phyloP scores from a whole-genome alignment of 768 basidiomycete genomes.

The Pleurotus salmoneostramineus region DNA sequence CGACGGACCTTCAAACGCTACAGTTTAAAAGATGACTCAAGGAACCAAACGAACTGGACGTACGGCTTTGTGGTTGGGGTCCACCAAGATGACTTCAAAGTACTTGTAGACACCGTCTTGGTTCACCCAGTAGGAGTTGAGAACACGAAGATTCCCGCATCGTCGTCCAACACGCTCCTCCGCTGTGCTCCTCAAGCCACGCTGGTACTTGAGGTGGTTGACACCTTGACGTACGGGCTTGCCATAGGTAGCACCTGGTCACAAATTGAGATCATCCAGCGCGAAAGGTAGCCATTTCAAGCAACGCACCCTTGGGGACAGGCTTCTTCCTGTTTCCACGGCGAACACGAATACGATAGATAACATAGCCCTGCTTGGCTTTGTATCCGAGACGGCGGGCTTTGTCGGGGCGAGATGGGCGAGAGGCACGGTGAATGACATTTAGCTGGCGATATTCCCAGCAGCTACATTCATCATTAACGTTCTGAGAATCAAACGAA shows the following conservation, averaged over 20 bases:
- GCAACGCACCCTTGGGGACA: constrained; percentile 82
- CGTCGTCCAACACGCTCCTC: constrained; percentile 97
- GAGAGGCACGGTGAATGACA: constrained; percentile 96
- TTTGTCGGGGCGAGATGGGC: constrained; percentile 98
- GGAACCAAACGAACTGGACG: constrained; percentile 23
- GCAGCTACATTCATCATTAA: constrained; percentile 48
- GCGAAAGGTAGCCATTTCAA: not conserved
- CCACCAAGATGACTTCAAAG: constrained; percentile 98
- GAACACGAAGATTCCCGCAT: constrained; percentile 93
- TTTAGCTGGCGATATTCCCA: constrained; percentile 99
- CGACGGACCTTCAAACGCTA: constrained; percentile 68
- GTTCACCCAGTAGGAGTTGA: constrained; percentile 99
- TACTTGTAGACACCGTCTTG: constrained; percentile 99
- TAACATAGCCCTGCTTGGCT: constrained; percentile 98
- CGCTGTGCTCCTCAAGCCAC: constrained; percentile 86
- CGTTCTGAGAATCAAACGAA: not conserved
- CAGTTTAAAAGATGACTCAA: not conserved
- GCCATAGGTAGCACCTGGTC: constrained; percentile 90
- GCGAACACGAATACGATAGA: constrained; percentile 97
- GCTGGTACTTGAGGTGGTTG: constrained; percentile 98
- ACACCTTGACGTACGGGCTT: constrained; percentile 99
- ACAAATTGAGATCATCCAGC: not conserved
- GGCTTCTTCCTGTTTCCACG: constrained; percentile 99
- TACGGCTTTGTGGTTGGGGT: constrained; percentile 92
- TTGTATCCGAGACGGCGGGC: constrained; percentile 98